Percentiles rank a stretch among this genome's conserved stretches.
phyloP scores from a whole-genome alignment of 345 rosid species.

The Theobroma cacao region DNA sequence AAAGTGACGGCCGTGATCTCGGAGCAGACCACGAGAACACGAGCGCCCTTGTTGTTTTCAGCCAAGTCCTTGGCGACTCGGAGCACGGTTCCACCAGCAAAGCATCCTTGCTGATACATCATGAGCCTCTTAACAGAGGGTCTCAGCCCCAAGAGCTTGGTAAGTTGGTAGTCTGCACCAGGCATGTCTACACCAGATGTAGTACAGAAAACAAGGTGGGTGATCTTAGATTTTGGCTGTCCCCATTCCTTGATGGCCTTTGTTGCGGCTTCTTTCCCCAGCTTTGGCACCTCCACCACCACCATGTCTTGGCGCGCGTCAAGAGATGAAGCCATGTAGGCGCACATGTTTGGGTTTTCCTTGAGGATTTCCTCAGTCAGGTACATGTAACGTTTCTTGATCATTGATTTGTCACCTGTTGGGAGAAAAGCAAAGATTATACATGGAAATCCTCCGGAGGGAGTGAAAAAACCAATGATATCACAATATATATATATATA shows the following conservation, averaged over 20 bases:
- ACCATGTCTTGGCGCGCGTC: conserved; percentile 76
- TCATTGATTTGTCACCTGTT: conserved; percentile 70
- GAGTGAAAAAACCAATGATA: background rate
- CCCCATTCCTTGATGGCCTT: conserved; percentile 88
- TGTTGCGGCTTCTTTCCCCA: conserved; percentile 75
- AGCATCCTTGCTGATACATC: conserved; percentile 76
- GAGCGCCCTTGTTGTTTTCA: conserved; percentile 75
- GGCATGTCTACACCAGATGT: conserved; percentile 93
- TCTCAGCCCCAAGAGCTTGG: conserved; percentile 75
- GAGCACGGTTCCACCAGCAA: conserved; percentile 80
- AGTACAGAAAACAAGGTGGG: conserved; percentile 81
- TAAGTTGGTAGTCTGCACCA: conserved; percentile 89
- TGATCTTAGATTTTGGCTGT: conserved; percentile 81
- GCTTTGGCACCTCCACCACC: conserved; percentile 75
- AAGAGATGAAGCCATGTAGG: conserved; percentile 66
- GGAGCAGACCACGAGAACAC: conserved; percentile 73
- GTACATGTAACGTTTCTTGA: conserved; percentile 65
- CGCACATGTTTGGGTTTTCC: conserved; percentile 56
- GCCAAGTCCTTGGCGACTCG: conserved; percentile 82
- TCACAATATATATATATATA: too few relatives aligned
- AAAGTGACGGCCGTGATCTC: conserved; percentile 79
- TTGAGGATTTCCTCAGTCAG: conserved; percentile 64
- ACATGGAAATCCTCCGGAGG: too few relatives aligned
- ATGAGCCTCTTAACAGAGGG: conserved; percentile 74
- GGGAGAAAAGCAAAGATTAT: background rate